phyloP scores from a whole-genome alignment of 495 filamentous ascomycete species.

The Neurospora sp. region DNA sequence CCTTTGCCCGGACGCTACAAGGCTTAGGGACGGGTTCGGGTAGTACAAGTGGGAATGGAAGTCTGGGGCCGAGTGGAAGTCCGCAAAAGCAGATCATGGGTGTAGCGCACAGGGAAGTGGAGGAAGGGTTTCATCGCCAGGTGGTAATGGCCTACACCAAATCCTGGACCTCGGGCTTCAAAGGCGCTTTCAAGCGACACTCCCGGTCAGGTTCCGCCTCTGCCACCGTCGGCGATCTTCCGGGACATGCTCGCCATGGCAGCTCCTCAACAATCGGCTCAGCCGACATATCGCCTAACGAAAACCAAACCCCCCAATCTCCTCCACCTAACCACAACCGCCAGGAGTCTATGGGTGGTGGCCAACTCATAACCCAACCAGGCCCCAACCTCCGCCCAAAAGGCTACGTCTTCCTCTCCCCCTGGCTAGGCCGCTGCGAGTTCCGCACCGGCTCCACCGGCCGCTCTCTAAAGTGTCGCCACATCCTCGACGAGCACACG shows the following conservation, averaged over 20 bases:
- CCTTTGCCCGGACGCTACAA: conserved; percentile 11
- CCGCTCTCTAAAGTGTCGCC: conserved; percentile 66
- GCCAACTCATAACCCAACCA: conserved; percentile 29
- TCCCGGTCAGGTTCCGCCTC: conserved; percentile 7
- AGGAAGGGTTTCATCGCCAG: conserved; percentile 36
- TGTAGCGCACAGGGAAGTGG: background rate
- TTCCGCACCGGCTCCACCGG: conserved; percentile 68
- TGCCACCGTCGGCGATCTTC: background rate
- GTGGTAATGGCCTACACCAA: conserved; percentile 41
- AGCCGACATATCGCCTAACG: conserved; percentile 8
- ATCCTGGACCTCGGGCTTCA: conserved; percentile 31
- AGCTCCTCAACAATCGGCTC: conserved; percentile 29
- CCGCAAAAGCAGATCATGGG: background rate
- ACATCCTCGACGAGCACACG: conserved; percentile 41
- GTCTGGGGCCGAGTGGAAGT: background rate
- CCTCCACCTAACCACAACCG: conserved; percentile 7
- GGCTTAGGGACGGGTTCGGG: background rate
- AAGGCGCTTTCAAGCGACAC: conserved; percentile 27
- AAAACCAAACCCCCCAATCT: background rate
- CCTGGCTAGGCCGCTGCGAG: conserved; percentile 77
- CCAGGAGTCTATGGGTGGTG: background rate
- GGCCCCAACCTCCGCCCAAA: conserved; percentile 36
- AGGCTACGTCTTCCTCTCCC: conserved; percentile 62
- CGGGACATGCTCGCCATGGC: conserved; percentile 20
- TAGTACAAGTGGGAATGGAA: background rate